These are phyloP conservation scores for Pezicula carpinea DNA, from an alignment of 2,329 filamentous ascomycete genomes.

Conservation along the genomic window DNA sequence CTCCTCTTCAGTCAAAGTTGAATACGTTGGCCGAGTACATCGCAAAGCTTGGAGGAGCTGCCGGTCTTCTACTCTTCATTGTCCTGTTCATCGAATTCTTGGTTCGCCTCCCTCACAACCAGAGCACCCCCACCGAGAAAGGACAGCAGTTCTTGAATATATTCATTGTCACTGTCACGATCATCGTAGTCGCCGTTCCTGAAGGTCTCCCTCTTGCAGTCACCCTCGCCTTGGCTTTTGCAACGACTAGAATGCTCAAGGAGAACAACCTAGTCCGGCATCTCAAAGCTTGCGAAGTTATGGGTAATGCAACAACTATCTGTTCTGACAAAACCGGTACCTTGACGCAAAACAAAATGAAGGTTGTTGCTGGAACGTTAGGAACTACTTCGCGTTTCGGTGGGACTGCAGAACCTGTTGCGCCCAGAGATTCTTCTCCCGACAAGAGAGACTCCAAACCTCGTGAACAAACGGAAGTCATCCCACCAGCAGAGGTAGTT, in stretches of 20 bases:
- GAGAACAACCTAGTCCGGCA: constrained; percentile 68
- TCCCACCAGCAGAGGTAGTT: constrained; percentile 26
- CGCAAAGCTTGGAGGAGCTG: constrained; percentile 67
- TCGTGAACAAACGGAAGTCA: constrained; percentile 17
- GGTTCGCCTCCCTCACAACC: constrained; percentile 50
- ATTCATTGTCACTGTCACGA: constrained; percentile 60
- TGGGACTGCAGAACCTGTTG: constrained; percentile 25
- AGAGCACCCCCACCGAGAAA: constrained; percentile 45
- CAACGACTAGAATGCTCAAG: constrained; percentile 62
- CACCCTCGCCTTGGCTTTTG: constrained; percentile 63
- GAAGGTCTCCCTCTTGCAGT: constrained; percentile 64
- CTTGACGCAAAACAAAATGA: constrained; percentile 71
- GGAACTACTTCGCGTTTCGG: constrained; percentile 54
- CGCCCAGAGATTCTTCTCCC: constrained; percentile 15
- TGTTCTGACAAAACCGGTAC: constrained; percentile 80
- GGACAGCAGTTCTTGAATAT: constrained; percentile 58
- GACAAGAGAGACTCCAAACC: constrained; percentile 19
- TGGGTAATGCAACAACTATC: constrained; percentile 69
- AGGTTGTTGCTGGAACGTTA: constrained; percentile 67
- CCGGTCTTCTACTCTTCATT: constrained; percentile 71
- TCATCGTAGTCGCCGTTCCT: constrained; percentile 65
- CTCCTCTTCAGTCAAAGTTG: constrained; percentile 72
- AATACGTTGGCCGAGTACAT: constrained; percentile 77
- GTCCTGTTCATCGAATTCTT: constrained; percentile 77
- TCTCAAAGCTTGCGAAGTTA: constrained; percentile 64